These are phyloP conservation scores for Babesia sp. DNA, from an alignment of 169 alveolate genomes.

Conservation along the genomic window DNA sequence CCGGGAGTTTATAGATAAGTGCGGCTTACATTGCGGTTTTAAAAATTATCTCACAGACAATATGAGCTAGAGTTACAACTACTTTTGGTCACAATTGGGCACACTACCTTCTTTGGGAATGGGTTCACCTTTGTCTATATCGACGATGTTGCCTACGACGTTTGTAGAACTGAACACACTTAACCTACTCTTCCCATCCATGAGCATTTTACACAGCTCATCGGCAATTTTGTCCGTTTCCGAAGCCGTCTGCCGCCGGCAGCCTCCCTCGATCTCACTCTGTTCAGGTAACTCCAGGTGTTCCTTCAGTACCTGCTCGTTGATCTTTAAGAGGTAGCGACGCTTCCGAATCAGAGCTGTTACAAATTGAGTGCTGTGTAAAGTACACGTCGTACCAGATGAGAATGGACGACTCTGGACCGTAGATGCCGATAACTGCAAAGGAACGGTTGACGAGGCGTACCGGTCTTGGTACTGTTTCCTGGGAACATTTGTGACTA, in stretches of 20 bases:
- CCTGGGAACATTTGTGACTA: background rate
- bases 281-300: slow-evolving; percentile 2
- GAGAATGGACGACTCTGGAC: slow-evolving; percentile 7
- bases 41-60: too few relatives aligned
- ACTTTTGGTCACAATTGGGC: too few relatives aligned
- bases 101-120: too few relatives aligned
- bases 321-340: slow-evolving; percentile 1
- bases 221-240: slow-evolving; percentile 28
- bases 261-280: background rate
- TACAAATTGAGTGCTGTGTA: background rate
- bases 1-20: too few relatives aligned
- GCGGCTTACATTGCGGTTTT: too few relatives aligned
- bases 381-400: background rate
- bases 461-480: background rate
- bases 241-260: background rate
- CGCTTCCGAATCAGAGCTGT: slow-evolving; percentile 23
- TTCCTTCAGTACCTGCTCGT: slow-evolving; percentile 27
- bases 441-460: background rate
- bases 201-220: slow-evolving; percentile 6
- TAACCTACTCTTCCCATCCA: slow-evolving; percentile 28
- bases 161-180: background rate
- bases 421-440: background rate
- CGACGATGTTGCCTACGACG: slow-evolving; percentile 3
- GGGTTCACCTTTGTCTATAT: slow-evolving; percentile 3
- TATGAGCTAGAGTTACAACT: too few relatives aligned